A percentile compares a stretch with the other conserved stretches of the same genome.
Conservation (phyloP, 352 stramenopile species). For the Phytophthora melonis region DNA sequence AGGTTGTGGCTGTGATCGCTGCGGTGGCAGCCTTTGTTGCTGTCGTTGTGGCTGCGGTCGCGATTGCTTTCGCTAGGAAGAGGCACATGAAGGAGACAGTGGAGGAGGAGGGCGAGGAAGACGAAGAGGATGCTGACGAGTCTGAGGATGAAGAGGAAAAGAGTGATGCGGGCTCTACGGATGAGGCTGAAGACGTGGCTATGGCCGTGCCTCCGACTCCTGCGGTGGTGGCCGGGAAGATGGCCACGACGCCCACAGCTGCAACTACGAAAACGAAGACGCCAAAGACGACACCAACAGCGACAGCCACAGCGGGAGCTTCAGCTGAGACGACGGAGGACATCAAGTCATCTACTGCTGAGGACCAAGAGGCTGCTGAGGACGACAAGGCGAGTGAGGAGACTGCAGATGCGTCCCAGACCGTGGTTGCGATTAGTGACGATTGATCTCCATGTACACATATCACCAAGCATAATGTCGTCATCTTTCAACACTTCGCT, state of each 20-base stretch:
- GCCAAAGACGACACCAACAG: background rate
- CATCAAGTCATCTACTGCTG: background rate
- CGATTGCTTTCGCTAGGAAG: conserved; percentile 32
- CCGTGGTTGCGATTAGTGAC: conserved; percentile 15
- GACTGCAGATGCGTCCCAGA: background rate
- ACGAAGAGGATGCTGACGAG: background rate
- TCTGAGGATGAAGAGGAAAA: conserved; percentile 2
- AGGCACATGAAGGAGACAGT: conserved; percentile 16
- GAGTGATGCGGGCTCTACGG: background rate
- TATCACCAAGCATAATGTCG: conserved; percentile 8
- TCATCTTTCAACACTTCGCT: background rate
- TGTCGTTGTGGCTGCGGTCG: conserved; percentile 25
- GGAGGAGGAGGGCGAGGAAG: conserved; percentile 17
- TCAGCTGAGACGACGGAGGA: background rate
- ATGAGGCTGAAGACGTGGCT: conserved; percentile 8
- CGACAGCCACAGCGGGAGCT: background rate
- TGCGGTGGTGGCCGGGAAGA: conserved; percentile 17
- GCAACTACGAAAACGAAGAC: conserved; percentile 11
- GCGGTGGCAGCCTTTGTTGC: conserved; percentile 30
- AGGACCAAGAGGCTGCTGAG: background rate
- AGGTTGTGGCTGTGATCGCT: conserved; percentile 24
- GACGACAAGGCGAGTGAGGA: conserved; percentile 3
- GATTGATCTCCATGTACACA: conserved; percentile 27
- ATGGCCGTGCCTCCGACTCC: conserved; percentile 24
- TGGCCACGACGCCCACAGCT: conserved; percentile 29